These are phyloP conservation scores for Lobosporangium transversale DNA, from an alignment of 192 early-diverging fungal genomes.

Conservation along the genomic window DNA sequence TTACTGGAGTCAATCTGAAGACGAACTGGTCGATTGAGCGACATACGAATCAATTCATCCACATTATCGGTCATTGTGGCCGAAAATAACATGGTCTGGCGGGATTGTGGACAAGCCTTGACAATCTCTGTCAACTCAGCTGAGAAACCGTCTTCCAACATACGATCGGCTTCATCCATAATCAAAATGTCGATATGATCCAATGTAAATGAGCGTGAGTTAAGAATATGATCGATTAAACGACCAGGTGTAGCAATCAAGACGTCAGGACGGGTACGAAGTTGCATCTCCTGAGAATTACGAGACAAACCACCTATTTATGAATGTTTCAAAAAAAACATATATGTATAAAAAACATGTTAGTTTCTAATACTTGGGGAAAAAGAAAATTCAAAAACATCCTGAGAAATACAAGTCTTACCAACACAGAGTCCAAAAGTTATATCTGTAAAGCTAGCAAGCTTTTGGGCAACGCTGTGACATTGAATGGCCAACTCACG, in stretches of 20 bases:
- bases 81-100: slow-evolving; percentile 99
- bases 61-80: slow-evolving; percentile 99
- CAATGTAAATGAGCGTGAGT: slow-evolving; percentile 87
- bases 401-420: too few relatives aligned
- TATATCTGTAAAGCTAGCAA: slow-evolving; percentile 91
- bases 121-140: slow-evolving; percentile 97
- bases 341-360: too few relatives aligned
- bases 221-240: slow-evolving; percentile 96
- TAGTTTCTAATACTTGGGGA: too few relatives aligned
- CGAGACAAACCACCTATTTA: slow-evolving; percentile 83
- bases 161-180: slow-evolving; percentile 99
- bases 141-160: slow-evolving; percentile 98
- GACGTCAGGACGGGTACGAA: slow-evolving; percentile 87
- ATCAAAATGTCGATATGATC: slow-evolving; percentile 95
- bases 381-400: too few relatives aligned
- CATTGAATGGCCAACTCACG: slow-evolving; percentile 98
- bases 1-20: slow-evolving; percentile 89
- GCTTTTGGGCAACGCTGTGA: slow-evolving; percentile 88
- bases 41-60: slow-evolving; percentile 94
- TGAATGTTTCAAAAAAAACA: too few relatives aligned
- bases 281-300: slow-evolving; percentile 88
- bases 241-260: slow-evolving; percentile 98
- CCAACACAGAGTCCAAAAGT: slow-evolving; percentile 84
- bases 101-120: slow-evolving; percentile 81
- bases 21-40: slow-evolving; percentile 87